Conservation (phyloP, 192 early-diverging fungal genomes). For the Chytriomyces sp. region DNA sequence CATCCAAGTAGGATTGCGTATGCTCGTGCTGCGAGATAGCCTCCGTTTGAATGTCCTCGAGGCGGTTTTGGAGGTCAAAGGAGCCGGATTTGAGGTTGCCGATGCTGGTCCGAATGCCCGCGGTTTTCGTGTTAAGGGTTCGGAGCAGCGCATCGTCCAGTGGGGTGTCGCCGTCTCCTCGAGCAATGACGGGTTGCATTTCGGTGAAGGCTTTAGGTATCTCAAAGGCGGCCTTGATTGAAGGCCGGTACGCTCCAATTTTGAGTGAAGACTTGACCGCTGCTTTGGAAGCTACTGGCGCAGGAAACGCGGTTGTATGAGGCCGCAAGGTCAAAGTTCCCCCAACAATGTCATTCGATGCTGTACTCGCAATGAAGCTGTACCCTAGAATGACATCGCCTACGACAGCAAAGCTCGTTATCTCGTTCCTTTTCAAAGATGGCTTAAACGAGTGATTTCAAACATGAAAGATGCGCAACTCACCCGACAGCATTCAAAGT, state of each 20-base stretch:
- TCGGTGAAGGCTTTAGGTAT: slow-evolving; percentile 7
- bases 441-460: no score
- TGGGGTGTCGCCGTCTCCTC: not conserved
- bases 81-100: not conserved
- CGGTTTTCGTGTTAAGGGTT: slow-evolving; percentile 7
- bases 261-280: not conserved
- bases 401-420: slow-evolving; percentile 8
- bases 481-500: not conserved
- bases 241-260: not conserved
- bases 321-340: not conserved
- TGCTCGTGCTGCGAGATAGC: slow-evolving; percentile 1
- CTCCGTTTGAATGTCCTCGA: slow-evolving; percentile 24
- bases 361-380: slow-evolving; percentile 1
- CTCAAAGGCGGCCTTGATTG: slow-evolving; percentile 9
- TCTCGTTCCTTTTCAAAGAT: not conserved
- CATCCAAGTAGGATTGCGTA: slow-evolving; percentile 4
- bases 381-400: slow-evolving; percentile 17
- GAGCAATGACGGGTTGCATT: not conserved
- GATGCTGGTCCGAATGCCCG: not conserved
- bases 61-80: not conserved
- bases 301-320: not conserved
- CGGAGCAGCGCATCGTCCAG: slow-evolving; percentile 9
- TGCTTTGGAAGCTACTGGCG: not conserved
- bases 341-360: not conserved
- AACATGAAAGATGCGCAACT: no score